phyloP scores from a whole-genome alignment of 2,329 filamentous ascomycete species.

The Eutypa lata region DNA sequence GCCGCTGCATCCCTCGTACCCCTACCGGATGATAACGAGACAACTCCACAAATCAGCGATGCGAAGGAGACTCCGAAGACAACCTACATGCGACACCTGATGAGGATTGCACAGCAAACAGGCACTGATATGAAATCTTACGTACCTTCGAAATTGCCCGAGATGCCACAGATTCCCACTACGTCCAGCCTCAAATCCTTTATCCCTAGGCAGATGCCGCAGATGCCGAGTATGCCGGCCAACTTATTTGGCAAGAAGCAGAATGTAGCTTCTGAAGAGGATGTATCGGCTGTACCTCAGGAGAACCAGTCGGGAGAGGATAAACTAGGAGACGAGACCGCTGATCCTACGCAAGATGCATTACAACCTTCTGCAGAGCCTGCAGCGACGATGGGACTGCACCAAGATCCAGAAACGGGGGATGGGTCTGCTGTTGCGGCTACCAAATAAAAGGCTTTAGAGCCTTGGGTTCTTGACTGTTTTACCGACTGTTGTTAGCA shows the following conservation, averaged over 20 bases:
- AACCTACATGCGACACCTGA: slow-evolving; percentile 48
- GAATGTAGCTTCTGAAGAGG: neutral
- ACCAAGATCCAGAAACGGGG: neutral
- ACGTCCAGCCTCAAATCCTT: slow-evolving; percentile 32
- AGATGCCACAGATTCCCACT: slow-evolving; percentile 23
- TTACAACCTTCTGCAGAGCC: neutral
- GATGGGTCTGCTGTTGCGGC: neutral
- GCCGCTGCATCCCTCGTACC: slow-evolving; percentile 50
- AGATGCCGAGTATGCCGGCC: slow-evolving; percentile 29
- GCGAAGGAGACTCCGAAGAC: slow-evolving; percentile 34
- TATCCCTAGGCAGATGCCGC: slow-evolving; percentile 27
- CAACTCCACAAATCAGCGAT: slow-evolving; percentile 25
- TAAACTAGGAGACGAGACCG: slow-evolving; percentile 1
- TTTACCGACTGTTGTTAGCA: no score
- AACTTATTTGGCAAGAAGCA: slow-evolving; percentile 22
- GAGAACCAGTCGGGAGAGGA: neutral
- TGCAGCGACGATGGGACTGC: neutral
- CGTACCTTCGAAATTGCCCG: slow-evolving; percentile 41
- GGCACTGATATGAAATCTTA: slow-evolving; percentile 44
- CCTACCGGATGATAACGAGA: slow-evolving; percentile 39
- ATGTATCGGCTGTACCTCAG: neutral
- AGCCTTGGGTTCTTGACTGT: no score
- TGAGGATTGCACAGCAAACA: slow-evolving; percentile 46
- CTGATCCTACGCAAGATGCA: neutral
- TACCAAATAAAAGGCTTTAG: neutral